phyloP scores from a whole-genome alignment of 2,329 filamentous ascomycete genomes.

The Diaporthe amygdali region DNA sequence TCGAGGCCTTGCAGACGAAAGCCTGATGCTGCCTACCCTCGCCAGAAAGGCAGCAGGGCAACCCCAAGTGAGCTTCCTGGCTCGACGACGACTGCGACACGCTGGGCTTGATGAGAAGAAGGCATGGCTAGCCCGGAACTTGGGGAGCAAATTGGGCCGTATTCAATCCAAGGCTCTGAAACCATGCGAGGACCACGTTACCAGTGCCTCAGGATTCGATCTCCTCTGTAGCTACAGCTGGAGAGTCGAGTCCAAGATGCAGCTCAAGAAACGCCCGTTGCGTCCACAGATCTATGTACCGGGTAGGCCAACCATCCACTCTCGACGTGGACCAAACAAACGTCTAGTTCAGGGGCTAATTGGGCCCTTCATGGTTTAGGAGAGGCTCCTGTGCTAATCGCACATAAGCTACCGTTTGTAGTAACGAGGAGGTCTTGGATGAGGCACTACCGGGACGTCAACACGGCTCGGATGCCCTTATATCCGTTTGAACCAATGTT shows the following conservation, averaged over 20 bases:
- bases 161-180: neutral
- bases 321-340: neutral
- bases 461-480: constrained; percentile 18
- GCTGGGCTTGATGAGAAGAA: constrained; percentile 8
- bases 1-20: neutral
- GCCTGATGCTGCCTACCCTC: neutral
- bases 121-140: constrained; percentile 14
- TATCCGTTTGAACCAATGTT: constrained; percentile 37
- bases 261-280: neutral
- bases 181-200: constrained; percentile 13
- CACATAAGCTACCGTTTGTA: neutral
- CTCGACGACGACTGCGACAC: constrained; percentile 13
- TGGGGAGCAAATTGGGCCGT: constrained; percentile 3
- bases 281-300: constrained; percentile 19
- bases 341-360: neutral
- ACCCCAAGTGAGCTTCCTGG: neutral
- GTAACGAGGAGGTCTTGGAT: neutral
- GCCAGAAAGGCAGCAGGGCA: neutral
- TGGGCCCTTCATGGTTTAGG: neutral
- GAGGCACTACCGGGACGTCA: constrained; percentile 8
- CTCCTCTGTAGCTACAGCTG: constrained; percentile 25
- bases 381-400: constrained; percentile 10
- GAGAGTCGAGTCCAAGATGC: neutral
- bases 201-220: constrained; percentile 15
- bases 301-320: neutral